A percentile compares a stretch with the other conserved stretches of the same genome.
These are phyloP conservation scores for Debaryomyces singareniensis DNA, from an alignment of 1,139 yeast species.

Conservation along the genomic window DNA sequence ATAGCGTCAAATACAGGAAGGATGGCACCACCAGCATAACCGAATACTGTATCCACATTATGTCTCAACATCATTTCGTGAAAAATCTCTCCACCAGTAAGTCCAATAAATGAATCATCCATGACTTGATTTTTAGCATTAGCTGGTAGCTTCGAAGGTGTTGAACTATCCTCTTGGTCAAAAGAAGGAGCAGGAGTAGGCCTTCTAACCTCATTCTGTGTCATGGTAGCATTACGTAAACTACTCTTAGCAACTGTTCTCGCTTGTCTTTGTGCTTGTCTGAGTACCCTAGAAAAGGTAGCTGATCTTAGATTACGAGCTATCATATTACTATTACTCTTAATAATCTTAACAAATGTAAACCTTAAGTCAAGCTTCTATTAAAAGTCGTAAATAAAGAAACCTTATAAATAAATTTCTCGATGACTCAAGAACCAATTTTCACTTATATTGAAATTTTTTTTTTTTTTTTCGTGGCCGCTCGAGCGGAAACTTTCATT, in stretches of 20 bases:
- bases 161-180: slow-evolving; percentile 15
- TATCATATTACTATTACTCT: slow-evolving; percentile 1
- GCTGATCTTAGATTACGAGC: slow-evolving; percentile 7
- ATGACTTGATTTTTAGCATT: slow-evolving; percentile 20
- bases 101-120: slow-evolving; percentile 89
- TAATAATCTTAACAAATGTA: slow-evolving; percentile 1
- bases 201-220: slow-evolving; percentile 17
- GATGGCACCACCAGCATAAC: slow-evolving; percentile 98
- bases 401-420: background rate
- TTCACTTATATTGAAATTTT: too few species aligned
- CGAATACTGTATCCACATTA: slow-evolving; percentile 89
- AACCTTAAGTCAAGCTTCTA: too few species aligned
- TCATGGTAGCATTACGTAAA: slow-evolving; percentile 30
- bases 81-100: slow-evolving; percentile 95
- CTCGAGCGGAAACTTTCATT: slow-evolving; percentile 8
- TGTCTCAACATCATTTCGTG: slow-evolving; percentile 99
- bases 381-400: background rate
- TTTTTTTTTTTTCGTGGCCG: slow-evolving; percentile 3
- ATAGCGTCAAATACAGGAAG: slow-evolving; percentile 97
- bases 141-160: slow-evolving; percentile 5
- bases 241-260: slow-evolving; percentile 30
- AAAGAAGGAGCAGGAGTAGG: slow-evolving; percentile 39
- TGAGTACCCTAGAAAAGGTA: slow-evolving; percentile 6
- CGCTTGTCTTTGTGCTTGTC: slow-evolving; percentile 11
- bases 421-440: too few species aligned